Conservation (phyloP, 2,329 filamentous ascomycete genomes). For the Penicillium psychrosexuale region DNA sequence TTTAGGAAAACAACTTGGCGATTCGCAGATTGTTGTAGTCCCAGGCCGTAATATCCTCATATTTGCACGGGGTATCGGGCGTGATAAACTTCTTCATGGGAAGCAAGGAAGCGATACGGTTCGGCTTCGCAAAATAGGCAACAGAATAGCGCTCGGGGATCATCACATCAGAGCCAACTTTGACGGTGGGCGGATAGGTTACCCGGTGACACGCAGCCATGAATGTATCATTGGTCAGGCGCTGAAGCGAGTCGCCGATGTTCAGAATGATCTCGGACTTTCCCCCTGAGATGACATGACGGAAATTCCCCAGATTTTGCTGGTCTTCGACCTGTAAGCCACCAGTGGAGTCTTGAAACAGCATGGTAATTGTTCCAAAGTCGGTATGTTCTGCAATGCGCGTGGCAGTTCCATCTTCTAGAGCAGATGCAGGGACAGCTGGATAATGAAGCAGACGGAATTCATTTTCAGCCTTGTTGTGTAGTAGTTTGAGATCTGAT, state of each 20-base stretch:
- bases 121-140: slow-evolving; percentile 33
- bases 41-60: slow-evolving; percentile 23
- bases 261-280: slow-evolving; percentile 46
- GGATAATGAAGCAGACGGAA: slow-evolving; percentile 60
- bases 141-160: slow-evolving; percentile 31
- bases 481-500: slow-evolving; percentile 43
- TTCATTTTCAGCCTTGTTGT: slow-evolving; percentile 56
- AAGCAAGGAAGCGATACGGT: slow-evolving; percentile 18
- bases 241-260: slow-evolving; percentile 53
- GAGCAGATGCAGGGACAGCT: slow-evolving; percentile 41
- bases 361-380: slow-evolving; percentile 50
- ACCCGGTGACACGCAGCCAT: slow-evolving; percentile 50
- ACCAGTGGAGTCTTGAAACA: slow-evolving; percentile 48
- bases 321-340: slow-evolving; percentile 26
- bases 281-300: slow-evolving; percentile 11
- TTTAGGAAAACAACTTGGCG: slow-evolving; percentile 12
- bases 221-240: slow-evolving; percentile 51
- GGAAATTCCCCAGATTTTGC: slow-evolving; percentile 10
- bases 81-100: slow-evolving; percentile 20
- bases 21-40: slow-evolving; percentile 24
- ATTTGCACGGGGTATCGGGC: slow-evolving; percentile 14
- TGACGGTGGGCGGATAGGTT: slow-evolving; percentile 15
- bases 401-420: slow-evolving; percentile 43
- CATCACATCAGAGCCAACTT: slow-evolving; percentile 24
- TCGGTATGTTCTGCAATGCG: slow-evolving; percentile 53